Evolutionary conservation across 23 red algal genomes (phyloP), one percentile per base, ranked within the genome.

Genomic region (Pyropia haitanensis): DNA sequence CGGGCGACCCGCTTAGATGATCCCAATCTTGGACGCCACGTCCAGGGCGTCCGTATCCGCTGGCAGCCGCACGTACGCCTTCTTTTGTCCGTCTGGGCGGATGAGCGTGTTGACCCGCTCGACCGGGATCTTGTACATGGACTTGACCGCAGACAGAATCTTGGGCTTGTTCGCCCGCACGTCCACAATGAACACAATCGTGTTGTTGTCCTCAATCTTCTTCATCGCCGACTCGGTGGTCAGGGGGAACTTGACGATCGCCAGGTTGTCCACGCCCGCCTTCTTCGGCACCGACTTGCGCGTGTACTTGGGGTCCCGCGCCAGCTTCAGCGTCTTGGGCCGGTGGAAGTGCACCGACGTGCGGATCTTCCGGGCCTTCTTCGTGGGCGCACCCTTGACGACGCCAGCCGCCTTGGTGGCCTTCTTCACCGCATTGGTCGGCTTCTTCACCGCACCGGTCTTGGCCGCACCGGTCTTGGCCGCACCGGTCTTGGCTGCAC

Each of bases 171-270:
- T 83, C 4, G 86, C 79, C 51, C 85, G 59, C 53, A 98, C 78
- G 68, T 98, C 94, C 19, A 90, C 87, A 53, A 98, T 88, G 60
- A 98, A 98, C 25, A 98, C 94, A 31, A 98, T 77, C 59, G 94
- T 98, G 68, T 98, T 98, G 61, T 91, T n/a, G 58, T 98, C 82
- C 53, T 98, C 94, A 25, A 98, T 98, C 78, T 87, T 81, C 75
- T 91, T 98, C 81, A 98, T 98, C 12, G 94, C 94, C 18, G 77
- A 81, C 70, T 98, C 94, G 30, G 94, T 98, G 26, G 94, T 98
- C 17, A 98, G 57, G 15, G 94, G 94, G 78, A 76, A 89, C 54
- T 91, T 86, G 77, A 98, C 91, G 53, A 87, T 77, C 25, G 72
- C 70, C 49, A 91, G 79, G 31, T 91, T 73, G 51, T 98, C 94